phyloP scores from a whole-genome alignment of 2,329 filamentous ascomycete genomes.

The Xylaria sp. region DNA sequence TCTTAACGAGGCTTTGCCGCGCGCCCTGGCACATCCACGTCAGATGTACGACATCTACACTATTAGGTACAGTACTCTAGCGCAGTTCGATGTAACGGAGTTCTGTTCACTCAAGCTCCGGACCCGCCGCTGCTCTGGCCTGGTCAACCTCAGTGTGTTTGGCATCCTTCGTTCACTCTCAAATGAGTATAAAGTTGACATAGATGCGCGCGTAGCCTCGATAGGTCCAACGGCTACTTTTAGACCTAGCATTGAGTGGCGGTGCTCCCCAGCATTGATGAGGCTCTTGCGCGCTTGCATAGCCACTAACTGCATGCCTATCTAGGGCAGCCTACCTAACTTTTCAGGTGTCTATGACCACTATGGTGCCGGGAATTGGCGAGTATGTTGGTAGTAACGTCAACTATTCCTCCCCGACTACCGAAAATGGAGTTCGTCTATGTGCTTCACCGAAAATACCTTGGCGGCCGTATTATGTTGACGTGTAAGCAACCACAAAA shows the following conservation, averaged over 20 bases:
- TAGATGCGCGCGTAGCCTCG: background rate
- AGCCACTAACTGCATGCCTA: slow-evolving; percentile 18
- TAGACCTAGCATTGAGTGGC: slow-evolving; percentile 10
- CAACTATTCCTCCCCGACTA: background rate
- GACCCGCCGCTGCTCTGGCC: background rate
- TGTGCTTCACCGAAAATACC: slow-evolving; percentile 13
- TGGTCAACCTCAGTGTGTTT: background rate
- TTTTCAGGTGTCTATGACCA: background rate
- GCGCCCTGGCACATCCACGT: background rate
- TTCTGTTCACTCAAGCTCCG: background rate
- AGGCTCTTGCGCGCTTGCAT: slow-evolving; percentile 23
- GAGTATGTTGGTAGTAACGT: background rate
- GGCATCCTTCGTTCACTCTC: background rate
- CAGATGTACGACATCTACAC: slow-evolving; percentile 4
- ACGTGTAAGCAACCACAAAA: background rate
- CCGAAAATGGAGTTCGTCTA: background rate
- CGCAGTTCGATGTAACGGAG: background rate
- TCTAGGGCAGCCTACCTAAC: background rate
- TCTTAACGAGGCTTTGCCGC: background rate
- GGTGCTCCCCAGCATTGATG: slow-evolving; percentile 5
- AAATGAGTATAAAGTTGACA: background rate
- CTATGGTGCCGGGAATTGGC: background rate
- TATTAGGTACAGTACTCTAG: no score
- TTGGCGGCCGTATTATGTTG: background rate
- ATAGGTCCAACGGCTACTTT: background rate